Evolutionary conservation across 2,329 filamentous ascomycete genomes (phyloP), one percentile per base, ranked within the genome.

Genomic region (Trichoderma hamatum): DNA sequence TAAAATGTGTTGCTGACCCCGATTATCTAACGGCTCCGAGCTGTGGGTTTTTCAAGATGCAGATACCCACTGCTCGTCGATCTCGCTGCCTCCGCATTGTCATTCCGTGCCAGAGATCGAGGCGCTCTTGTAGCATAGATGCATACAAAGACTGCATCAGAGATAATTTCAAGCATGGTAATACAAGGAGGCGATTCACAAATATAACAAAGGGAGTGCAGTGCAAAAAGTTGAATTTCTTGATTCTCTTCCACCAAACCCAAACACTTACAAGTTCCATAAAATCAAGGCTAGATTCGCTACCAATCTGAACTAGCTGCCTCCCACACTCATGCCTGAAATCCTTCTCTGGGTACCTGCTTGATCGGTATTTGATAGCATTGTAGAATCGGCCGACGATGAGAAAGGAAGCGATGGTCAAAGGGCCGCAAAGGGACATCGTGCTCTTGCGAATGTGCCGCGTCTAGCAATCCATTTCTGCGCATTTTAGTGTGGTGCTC

Each of bases 351-450:
- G 13, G 4, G 11, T 5, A 49, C 11, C 46, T 49, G 24, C 7
- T n/a, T n/a, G 16, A 6, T 43, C 5, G 19, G 19, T 19, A 43
- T 9, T 43, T 5, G 3, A 2, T 3, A n/a, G n/a, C 24, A 5
- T 24, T 49, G 9, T 24, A 24, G 11, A 21, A 24, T 24, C 19
- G 46, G 16, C n/a, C n/a, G 46, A 13, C 9, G 46, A 49, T 10
- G 21, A 49, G n/a, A 49, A 24, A 24, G 3, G 46, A 7, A 3
- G 10, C n/a, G n/a, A 49, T 49, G 9, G 16, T 24, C 46, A 21
- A 49, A 24, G 3, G n/a, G 3, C 11, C 9, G 46, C n/a, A 24
- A 24, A 21, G 13, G 24, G 46, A 83, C 24, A 28, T 16, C 19
- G 32, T 49, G 49, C 32, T 21, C 39, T 55, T 21, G 58, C 21